These are phyloP conservation scores for Diplodia intermedia DNA, from an alignment of 2,329 filamentous ascomycete species.

Conservation along the genomic window DNA sequence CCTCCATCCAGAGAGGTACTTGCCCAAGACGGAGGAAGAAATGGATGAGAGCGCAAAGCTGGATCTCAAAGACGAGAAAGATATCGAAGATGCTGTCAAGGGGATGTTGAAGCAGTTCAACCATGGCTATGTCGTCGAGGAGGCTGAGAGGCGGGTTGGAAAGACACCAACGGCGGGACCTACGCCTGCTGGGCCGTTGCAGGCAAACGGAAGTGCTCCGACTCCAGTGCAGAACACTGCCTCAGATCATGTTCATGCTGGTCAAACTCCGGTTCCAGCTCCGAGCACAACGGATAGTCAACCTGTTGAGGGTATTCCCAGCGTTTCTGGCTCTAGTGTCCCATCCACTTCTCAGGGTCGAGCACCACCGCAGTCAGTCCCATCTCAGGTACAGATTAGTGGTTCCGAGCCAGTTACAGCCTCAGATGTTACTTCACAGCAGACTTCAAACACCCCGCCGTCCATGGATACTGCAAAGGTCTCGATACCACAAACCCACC, in stretches of 20 bases:
- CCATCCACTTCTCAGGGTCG: background rate
- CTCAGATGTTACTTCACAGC: background rate
- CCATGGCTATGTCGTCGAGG: constrained; percentile 26
- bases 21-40: constrained; percentile 13
- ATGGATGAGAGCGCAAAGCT: constrained; percentile 25
- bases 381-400: background rate
- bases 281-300: background rate
- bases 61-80: constrained; percentile 32
- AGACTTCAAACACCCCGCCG: background rate
- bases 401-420: background rate
- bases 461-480: background rate
- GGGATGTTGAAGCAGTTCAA: constrained; percentile 32
- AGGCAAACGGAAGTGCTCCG: background rate
- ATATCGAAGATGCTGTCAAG: constrained; percentile 32
- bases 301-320: background rate
- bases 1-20: constrained; percentile 27
- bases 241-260: background rate
- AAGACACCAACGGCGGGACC: background rate
- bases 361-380: background rate
- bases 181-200: background rate
- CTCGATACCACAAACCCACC: background rate
- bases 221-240: background rate
- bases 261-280: background rate
- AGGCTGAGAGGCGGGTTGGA: constrained; percentile 24
- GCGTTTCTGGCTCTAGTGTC: background rate